Evolutionary conservation across 768 basidiomycete genomes (phyloP).

Genomic region (Tylopilus subfusipes): DNA sequence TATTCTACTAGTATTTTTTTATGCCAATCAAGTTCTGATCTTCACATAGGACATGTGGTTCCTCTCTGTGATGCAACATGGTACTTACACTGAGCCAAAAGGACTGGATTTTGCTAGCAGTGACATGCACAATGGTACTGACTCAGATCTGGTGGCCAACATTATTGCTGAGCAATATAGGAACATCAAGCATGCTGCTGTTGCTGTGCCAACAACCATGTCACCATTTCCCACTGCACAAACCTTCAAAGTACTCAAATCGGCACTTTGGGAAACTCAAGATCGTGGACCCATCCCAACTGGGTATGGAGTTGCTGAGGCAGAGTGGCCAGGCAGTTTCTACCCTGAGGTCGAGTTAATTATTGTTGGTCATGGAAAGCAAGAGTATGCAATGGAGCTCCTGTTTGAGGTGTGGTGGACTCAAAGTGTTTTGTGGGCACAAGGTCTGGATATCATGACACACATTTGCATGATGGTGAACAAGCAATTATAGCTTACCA

Average conservation of each 20-base stretch:
- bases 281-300: neutral
- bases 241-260: neutral
- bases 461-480: constrained; percentile 1
- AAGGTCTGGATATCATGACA: constrained; percentile 8
- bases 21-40: no score
- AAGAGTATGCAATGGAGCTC: neutral
- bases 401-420: constrained; percentile 5
- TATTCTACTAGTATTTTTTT: no score
- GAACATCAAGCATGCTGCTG: neutral
- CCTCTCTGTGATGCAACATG: no score
- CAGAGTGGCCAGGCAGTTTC: neutral
- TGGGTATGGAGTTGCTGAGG: constrained; percentile 6
- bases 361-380: neutral
- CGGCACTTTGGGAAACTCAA: neutral
- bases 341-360: constrained; percentile 7
- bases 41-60: no score
- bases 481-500: neutral
- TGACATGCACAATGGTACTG: no score
- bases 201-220: neutral
- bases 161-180: neutral
- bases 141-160: neutral
- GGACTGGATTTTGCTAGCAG: no score
- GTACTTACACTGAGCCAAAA: no score
- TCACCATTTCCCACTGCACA: constrained; percentile 1
- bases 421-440: neutral